phyloP scores from a whole-genome alignment of 768 basidiomycete genomes.

The Hemileccinum rubropunctum region DNA sequence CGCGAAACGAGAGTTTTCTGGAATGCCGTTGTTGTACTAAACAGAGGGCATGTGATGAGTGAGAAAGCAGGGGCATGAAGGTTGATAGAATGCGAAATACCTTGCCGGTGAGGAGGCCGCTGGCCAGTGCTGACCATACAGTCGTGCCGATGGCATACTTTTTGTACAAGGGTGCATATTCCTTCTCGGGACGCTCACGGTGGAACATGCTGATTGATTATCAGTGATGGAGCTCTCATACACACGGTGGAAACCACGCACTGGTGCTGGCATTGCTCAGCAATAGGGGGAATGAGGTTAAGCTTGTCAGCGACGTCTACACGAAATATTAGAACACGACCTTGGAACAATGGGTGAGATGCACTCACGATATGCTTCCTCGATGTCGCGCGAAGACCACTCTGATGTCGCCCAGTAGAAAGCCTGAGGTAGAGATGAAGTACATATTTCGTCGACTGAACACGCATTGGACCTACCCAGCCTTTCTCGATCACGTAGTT shows the following conservation, averaged over 20 bases:
- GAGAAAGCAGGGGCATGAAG: neutral
- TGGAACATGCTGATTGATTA: constrained; percentile 41
- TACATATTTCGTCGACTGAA: neutral
- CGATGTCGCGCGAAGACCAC: constrained; percentile 52
- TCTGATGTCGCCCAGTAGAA: constrained; percentile 54
- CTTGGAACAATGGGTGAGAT: neutral
- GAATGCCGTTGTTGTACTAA: constrained; percentile 50
- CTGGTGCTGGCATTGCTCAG: constrained; percentile 53
- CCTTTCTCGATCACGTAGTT: constrained; percentile 51
- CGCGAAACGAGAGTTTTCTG: constrained; percentile 49
- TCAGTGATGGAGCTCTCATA: neutral
- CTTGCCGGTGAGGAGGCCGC: constrained; percentile 56
- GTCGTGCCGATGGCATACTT: constrained; percentile 48
- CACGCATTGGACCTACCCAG: constrained; percentile 30
- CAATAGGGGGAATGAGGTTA: constrained; percentile 46
- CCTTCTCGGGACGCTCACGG: constrained; percentile 53
- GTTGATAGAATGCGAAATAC: constrained; percentile 13
- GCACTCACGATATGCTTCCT: constrained; percentile 39
- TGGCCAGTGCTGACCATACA: constrained; percentile 56
- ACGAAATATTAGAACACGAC: neutral
- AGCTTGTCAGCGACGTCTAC: constrained; percentile 49
- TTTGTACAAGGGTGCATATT: constrained; percentile 46
- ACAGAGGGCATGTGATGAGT: neutral
- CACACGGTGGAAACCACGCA: constrained; percentile 12
- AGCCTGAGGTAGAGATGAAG: constrained; percentile 19